Conservation (phyloP, 352 stramenopile species). For the Phytopythium oedochilum region DNA sequence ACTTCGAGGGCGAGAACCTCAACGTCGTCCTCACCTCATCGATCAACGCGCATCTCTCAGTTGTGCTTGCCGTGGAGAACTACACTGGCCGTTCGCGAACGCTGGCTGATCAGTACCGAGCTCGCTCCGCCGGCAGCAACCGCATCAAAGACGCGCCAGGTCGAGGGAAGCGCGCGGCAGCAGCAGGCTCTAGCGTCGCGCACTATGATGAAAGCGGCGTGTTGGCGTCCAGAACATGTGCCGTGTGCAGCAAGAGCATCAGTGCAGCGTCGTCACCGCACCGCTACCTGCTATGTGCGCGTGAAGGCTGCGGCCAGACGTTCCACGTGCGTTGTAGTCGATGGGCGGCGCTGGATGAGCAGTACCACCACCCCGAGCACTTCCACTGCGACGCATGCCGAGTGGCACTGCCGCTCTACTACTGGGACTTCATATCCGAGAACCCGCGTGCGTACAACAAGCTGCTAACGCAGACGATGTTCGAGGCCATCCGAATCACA, state of each 20-base stretch:
- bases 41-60: slow-evolving; percentile 32
- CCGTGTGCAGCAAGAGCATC: slow-evolving; percentile 46
- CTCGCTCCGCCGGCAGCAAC: slow-evolving; percentile 7
- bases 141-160: slow-evolving; percentile 3
- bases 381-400: slow-evolving; percentile 55
- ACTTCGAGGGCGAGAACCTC: slow-evolving; percentile 57
- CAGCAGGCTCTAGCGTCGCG: slow-evolving; percentile 21
- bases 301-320: slow-evolving; percentile 47
- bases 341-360: slow-evolving; percentile 35
- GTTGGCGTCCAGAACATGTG: slow-evolving; percentile 43
- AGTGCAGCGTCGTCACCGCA: slow-evolving; percentile 15
- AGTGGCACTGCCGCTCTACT: slow-evolving; percentile 27
- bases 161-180: neutral
- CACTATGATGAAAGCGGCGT: slow-evolving; percentile 58
- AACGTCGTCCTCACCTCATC: slow-evolving; percentile 47
- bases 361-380: slow-evolving; percentile 10
- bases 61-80: slow-evolving; percentile 58
- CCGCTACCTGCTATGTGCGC: slow-evolving; percentile 36
- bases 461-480: slow-evolving; percentile 44
- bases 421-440: slow-evolving; percentile 64
- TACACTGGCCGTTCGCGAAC: slow-evolving; percentile 36
- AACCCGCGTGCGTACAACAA: slow-evolving; percentile 19
- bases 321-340: slow-evolving; percentile 68
- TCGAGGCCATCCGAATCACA: slow-evolving; percentile 32
- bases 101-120: slow-evolving; percentile 40